Evolutionary conservation across 768 basidiomycete species (phyloP).

Genomic region (Erythrobasidium yunnanense): DNA sequence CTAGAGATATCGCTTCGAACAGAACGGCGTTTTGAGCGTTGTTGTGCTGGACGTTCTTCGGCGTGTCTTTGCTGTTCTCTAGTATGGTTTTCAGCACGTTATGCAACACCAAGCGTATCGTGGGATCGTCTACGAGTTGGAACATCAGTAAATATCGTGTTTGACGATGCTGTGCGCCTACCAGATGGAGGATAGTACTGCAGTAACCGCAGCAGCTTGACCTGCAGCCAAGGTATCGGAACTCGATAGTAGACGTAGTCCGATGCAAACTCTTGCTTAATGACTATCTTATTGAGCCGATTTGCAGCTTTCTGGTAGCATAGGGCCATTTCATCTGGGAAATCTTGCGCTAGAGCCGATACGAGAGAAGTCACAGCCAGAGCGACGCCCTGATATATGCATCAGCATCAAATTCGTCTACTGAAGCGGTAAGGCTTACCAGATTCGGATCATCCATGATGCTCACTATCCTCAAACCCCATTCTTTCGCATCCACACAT

Average conservation of each 20-base stretch:
- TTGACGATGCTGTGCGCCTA: constrained; percentile 42
- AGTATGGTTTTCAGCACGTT: constrained; percentile 80
- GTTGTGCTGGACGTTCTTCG: constrained; percentile 92
- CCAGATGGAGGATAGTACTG: constrained; percentile 95
- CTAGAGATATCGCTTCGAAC: constrained; percentile 92
- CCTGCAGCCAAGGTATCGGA: constrained; percentile 93
- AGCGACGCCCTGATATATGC: constrained; percentile 93
- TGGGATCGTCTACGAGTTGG: constrained; percentile 58
- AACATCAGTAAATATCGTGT: not conserved
- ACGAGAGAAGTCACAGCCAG: constrained; percentile 86
- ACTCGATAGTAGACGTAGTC: constrained; percentile 97
- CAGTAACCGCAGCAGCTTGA: constrained; percentile 78
- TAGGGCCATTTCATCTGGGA: constrained; percentile 77
- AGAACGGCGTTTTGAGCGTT: constrained; percentile 97
- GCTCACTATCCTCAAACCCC: constrained; percentile 87
- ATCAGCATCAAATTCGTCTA: not conserved
- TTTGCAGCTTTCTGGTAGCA: constrained; percentile 93
- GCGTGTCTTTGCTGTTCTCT: constrained; percentile 73
- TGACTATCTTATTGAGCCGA: constrained; percentile 74
- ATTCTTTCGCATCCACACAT: constrained; percentile 83
- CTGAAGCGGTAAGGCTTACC: not conserved
- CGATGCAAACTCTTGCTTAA: constrained; percentile 75
- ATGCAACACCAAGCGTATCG: constrained; percentile 62
- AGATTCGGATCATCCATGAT: constrained; percentile 66
- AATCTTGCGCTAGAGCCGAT: constrained; percentile 85